Evolutionary conservation across 192 early-diverging fungal species (phyloP), one percentile per base, ranked within the genome.

Genomic region (Podila epigama): DNA sequence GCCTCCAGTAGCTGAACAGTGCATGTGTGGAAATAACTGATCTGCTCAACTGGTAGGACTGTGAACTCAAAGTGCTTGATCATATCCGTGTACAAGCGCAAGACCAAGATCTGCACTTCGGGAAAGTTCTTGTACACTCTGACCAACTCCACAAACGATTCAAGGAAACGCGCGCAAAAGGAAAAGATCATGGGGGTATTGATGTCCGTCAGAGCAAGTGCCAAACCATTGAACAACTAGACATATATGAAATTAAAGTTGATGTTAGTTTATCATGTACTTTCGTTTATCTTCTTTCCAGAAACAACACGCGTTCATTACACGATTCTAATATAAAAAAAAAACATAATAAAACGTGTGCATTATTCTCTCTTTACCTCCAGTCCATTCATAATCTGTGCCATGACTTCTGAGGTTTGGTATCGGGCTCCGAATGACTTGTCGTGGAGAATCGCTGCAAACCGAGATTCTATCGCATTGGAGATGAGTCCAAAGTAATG

Each of bases 161-260:
- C 82, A 52, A 93, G 89, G 65, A 87, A 86, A 34, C 80, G 69
- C 16, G 87, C 65, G 68, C 77, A 83, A 36, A 86, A 83, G 10
- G 59, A 37, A 63, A 86, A 92, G 44, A 93, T 86, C 35, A 81
- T 81, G 9, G 58, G 70, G 18, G 89, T 87, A 51, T 91, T 94
- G 37, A 70, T 79, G 57, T 85, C 84, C 40, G 92, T 84, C 29
- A 84, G 78, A 0, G 91, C 87, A 15, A 91, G 61, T n/a, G 90
- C 91, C 4, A 94, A 70, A 28, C 93, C 93, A 64, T 89, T 88
- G 75, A 90, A 92, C 90, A 94, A 85, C 83, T 93, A 75, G 18
- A 50, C 13, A 15, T n/a, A 28, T 35, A 50, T 16, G 11, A 0
- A 68, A n/a, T 18, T 40, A 62, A 48, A 48, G 15, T 16, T 10